A percentile compares a stretch with the other conserved stretches of the same genome.
Conservation (phyloP, 1,284 basidiomycete species). For the Microbotryum scabiosae region DNA sequence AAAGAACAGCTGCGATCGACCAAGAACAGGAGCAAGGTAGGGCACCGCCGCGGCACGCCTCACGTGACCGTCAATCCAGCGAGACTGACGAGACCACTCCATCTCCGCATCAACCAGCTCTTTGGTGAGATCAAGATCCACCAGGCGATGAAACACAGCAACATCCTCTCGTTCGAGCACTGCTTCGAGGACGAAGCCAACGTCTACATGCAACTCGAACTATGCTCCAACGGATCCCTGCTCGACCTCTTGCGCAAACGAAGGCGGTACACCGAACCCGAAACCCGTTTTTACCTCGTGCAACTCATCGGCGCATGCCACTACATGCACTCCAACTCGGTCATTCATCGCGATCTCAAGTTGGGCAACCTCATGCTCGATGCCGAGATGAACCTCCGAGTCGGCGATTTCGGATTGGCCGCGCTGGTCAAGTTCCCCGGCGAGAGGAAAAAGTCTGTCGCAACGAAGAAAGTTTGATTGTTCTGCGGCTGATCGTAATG, state of each 20-base stretch:
- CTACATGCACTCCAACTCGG: constrained; percentile 85
- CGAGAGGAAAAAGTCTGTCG: constrained; percentile 76
- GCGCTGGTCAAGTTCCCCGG: constrained; percentile 93
- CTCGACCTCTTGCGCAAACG: constrained; percentile 88
- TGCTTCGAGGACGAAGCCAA: constrained; percentile 94
- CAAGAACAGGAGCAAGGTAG: constrained; percentile 39
- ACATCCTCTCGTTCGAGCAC: constrained; percentile 85
- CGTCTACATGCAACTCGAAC: constrained; percentile 93
- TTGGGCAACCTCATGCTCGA: constrained; percentile 94
- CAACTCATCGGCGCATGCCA: constrained; percentile 92
- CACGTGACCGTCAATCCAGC: neutral
- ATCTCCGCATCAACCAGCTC: constrained; percentile 49
- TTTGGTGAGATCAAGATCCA: constrained; percentile 99
- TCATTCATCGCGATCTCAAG: constrained; percentile 94
- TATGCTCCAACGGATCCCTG: constrained; percentile 73
- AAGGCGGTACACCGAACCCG: constrained; percentile 81
- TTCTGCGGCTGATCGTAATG: neutral
- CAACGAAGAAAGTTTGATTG: neutral
- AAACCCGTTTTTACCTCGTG: constrained; percentile 83
- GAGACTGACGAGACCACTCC: neutral
- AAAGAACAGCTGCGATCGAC: constrained; percentile 43
- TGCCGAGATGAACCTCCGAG: constrained; percentile 84
- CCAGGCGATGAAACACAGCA: constrained; percentile 78
- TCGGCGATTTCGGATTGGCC: constrained; percentile 94
- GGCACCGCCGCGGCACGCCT: neutral